phyloP scores from a whole-genome alignment of 2,329 filamentous ascomycete genomes.

The Colletotrichum destructivum region DNA sequence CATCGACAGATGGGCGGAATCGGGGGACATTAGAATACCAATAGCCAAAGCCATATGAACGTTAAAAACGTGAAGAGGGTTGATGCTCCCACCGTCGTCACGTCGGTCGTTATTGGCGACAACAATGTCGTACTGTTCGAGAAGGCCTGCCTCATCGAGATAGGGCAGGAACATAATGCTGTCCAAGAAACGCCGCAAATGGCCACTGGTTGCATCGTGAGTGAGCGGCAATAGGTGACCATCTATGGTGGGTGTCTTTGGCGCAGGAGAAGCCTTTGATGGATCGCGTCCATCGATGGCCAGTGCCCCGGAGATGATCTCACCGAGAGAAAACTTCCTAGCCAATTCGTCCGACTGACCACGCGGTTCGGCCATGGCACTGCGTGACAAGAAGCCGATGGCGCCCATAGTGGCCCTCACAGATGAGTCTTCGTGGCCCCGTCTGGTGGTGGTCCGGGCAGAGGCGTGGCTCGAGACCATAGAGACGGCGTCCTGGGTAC shows the following conservation, averaged over 20 bases:
- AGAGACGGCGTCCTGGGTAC: neutral
- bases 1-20: constrained; percentile 19
- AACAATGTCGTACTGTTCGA: constrained; percentile 26
- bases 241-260: neutral
- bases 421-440: constrained; percentile 27
- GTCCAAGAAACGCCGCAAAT: constrained; percentile 20
- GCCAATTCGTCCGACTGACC: constrained; percentile 18
- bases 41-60: constrained; percentile 28
- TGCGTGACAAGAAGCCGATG: constrained; percentile 36
- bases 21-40: constrained; percentile 25
- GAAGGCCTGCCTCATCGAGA: constrained; percentile 10
- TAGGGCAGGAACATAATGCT: constrained; percentile 7
- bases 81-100: neutral
- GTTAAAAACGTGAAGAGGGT: constrained; percentile 27
- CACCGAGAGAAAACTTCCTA: constrained; percentile 20
- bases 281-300: constrained; percentile 31
- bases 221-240: constrained; percentile 16
- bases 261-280: constrained; percentile 17
- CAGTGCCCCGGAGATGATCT: constrained; percentile 22
- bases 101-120: neutral
- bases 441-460: neutral
- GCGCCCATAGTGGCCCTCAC: constrained; percentile 38
- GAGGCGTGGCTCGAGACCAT: neutral
- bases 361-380: constrained; percentile 36
- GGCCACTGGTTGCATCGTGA: neutral